Evolutionary conservation across 805 yeast genomes (phyloP), one percentile per base, ranked within the genome.

Genomic region (Sungouiozyma intestinalis): DNA sequence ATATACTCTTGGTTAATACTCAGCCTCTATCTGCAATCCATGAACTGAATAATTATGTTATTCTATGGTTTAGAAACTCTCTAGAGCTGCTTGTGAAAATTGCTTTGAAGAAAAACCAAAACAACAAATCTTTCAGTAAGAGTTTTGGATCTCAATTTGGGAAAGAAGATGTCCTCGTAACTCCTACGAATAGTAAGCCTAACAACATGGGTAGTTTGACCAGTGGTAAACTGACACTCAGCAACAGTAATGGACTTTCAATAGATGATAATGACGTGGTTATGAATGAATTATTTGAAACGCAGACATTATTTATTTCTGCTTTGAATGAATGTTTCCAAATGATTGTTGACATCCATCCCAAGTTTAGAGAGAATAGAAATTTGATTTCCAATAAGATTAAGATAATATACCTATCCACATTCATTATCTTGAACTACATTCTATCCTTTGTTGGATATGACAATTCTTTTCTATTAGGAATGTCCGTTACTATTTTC

Each of bases 381-480:
- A 48, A 56, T 7, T 43, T 49, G 19, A 55, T 54, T 8, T 54
- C 65, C 3, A 53, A 53, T n/a, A 60, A 62, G 42, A 48, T 60
- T 6, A 55, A 55, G 31, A 48, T 63, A 9, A 48, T 69, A 11
- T 67, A 68, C 36, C 51, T 67, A 6, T 52, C 66, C 2, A 60
- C 72, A 0, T 57, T 74, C 41, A 59, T 66, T 0, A 50, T 72
- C 8, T 53, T 77, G 24, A 79, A 79, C 52, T 81, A 77, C 51
- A 62, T 76, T 8, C 68, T 79, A 8, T 61, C 78, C 2, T 62
- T 79, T 34, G 72, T 77, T 18, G 87, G 88, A 0, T 75, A 73
- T 40, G 67, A 71, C 31, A 77, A 74, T 51, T 74, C 83, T 5
- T 61, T 77, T 33, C 78, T 80, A 1, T 64, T 81, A 21, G 69